Percentiles rank a stretch among this genome's conserved stretches.
Conservation (phyloP, 2,329 filamentous ascomycete genomes). For the Penicillium sp. region DNA sequence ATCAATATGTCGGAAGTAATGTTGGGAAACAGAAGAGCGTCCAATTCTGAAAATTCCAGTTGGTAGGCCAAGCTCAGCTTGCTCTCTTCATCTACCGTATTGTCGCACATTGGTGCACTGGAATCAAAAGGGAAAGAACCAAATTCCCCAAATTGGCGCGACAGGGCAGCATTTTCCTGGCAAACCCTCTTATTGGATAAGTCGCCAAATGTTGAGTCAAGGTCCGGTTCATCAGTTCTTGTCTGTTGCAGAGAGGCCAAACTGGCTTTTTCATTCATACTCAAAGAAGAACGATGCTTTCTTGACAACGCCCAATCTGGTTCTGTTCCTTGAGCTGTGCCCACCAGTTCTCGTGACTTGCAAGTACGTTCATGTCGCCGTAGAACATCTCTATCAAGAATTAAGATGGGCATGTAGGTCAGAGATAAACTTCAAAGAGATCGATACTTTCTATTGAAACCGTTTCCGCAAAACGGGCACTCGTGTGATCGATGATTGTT, state of each 20-base stretch:
- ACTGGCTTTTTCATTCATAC: not conserved
- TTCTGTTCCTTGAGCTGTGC: not conserved
- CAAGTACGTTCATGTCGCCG: constrained; percentile 26
- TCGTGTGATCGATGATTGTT: constrained; percentile 13
- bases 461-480: constrained; percentile 15
- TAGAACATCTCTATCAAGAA: constrained; percentile 17
- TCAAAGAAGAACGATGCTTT: not conserved
- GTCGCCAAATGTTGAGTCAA: not conserved
- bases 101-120: not conserved
- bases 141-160: not conserved
- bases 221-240: not conserved
- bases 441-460: constrained; percentile 21
- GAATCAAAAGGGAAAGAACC: not conserved
- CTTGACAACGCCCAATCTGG: not conserved
- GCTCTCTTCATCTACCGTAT: not conserved
- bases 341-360: constrained; percentile 3
- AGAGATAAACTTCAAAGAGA: not conserved
- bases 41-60: constrained; percentile 18
- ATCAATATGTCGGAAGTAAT: constrained; percentile 10
- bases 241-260: not conserved
- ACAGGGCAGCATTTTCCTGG: not conserved
- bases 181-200: not conserved
- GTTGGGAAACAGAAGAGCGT: constrained; percentile 14
- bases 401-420: not conserved
- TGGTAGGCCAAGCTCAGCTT: constrained; percentile 2